Percentiles rank a stretch among this genome's conserved stretches.
Conservation (phyloP, 768 basidiomycete species). For the Cystofilobasidium capitatum region DNA sequence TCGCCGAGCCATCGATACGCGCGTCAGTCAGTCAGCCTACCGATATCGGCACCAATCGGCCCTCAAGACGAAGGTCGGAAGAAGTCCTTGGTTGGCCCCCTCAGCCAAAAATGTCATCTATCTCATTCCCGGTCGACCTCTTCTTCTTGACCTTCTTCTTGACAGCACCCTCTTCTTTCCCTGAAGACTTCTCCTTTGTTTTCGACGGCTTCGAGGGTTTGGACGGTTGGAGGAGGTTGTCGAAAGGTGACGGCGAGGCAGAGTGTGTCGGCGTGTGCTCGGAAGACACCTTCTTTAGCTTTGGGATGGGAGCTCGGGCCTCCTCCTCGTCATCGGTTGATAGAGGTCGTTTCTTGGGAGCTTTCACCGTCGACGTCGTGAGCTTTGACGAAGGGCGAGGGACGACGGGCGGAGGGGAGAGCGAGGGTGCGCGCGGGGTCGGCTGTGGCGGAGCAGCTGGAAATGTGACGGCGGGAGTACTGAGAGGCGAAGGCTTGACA, state of each 20-base stretch:
- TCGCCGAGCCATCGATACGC: no score
- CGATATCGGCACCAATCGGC: no score
- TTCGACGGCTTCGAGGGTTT: background rate
- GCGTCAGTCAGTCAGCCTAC: no score
- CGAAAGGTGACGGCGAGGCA: background rate
- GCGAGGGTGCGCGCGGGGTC: background rate
- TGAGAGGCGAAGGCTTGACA: background rate
- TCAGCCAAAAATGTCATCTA: conserved; percentile 24
- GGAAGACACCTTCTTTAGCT: background rate
- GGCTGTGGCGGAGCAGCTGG: background rate
- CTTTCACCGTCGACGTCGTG: background rate
- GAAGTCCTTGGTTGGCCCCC: no score
- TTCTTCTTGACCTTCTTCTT: conserved; percentile 9
- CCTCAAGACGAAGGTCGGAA: no score
- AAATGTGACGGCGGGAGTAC: background rate
- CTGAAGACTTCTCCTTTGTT: background rate
- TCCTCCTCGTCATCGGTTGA: background rate
- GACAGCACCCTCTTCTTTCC: background rate
- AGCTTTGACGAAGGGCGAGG: no score
- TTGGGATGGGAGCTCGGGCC: background rate
- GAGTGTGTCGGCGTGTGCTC: background rate
- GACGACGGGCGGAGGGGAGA: background rate
- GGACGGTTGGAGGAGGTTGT: background rate
- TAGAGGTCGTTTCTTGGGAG: background rate
- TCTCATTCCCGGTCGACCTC: conserved; percentile 11